Conservation (phyloP, 2,329 filamentous ascomycete species). For the Fusarium secorum region DNA sequence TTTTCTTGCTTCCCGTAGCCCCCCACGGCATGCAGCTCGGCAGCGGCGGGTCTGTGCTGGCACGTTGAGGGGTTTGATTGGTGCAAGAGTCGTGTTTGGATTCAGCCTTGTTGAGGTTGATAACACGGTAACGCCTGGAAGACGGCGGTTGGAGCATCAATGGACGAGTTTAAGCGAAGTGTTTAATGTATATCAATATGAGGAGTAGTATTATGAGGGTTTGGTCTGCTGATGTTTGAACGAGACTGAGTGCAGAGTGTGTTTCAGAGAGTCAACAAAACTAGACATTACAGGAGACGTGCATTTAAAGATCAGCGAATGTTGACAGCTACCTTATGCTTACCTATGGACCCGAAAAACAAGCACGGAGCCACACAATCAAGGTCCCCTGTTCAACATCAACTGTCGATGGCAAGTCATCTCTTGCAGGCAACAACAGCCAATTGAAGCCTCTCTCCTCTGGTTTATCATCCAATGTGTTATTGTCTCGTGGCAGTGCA, state of each 20-base stretch:
- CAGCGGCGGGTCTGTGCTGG: constrained; percentile 14
- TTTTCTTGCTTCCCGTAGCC: not conserved
- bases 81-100: constrained; percentile 22
- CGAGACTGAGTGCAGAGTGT: not conserved
- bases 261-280: not conserved
- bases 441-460: constrained; percentile 3
- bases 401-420: constrained; percentile 9
- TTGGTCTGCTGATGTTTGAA: not conserved
- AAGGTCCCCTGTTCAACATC: constrained; percentile 10
- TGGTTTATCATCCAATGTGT: constrained; percentile 38
- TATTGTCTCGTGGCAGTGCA: constrained; percentile 45
- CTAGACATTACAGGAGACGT: not conserved
- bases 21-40: constrained; percentile 31
- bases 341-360: not conserved
- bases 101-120: constrained; percentile 38
- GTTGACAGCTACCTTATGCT: not conserved
- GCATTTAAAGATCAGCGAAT: not conserved
- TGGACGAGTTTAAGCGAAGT: constrained; percentile 1
- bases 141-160: not conserved
- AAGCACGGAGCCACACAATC: constrained; percentile 3
- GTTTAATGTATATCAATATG: not conserved
- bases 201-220: not conserved
- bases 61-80: constrained; percentile 20
- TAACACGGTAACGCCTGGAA: constrained; percentile 9
- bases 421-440: constrained; percentile 21